Conservation (phyloP, 2,329 filamentous ascomycete species). For the Claviceps cyperi region DNA sequence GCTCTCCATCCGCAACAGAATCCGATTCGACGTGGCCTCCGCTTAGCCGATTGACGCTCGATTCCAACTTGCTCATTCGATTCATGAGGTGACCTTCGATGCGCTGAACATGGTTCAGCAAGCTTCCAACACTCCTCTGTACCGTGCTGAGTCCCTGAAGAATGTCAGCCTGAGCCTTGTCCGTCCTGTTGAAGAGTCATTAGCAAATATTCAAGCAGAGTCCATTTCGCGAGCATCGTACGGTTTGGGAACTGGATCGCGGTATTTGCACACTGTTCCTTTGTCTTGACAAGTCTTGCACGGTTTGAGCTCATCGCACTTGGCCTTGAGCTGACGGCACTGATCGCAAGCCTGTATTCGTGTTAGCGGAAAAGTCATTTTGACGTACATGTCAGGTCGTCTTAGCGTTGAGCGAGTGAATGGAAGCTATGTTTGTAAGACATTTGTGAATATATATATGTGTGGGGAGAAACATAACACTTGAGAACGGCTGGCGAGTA, state of each 20-base stretch:
- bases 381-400: neutral
- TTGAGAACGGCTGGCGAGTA: conserved; percentile 14
- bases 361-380: conserved; percentile 4
- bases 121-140: conserved; percentile 21
- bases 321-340: conserved; percentile 76
- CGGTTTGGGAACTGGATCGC: conserved; percentile 85
- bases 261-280: conserved; percentile 69
- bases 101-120: conserved; percentile 23
- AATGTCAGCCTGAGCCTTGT: conserved; percentile 47
- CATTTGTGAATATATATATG: too few relatives aligned
- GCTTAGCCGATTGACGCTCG: conserved; percentile 7
- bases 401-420: neutral
- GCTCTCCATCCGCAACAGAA: conserved; percentile 16
- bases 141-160: conserved; percentile 37
- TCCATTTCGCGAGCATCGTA: conserved; percentile 23
- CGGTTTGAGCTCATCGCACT: conserved; percentile 77
- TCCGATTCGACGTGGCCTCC: conserved; percentile 14
- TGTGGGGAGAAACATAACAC: neutral
- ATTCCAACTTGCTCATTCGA: conserved; percentile 22
- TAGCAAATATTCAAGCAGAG: neutral
- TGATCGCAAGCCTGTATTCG: conserved; percentile 66
- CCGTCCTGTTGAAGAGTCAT: conserved; percentile 27
- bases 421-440: neutral
- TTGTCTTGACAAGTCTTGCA: conserved; percentile 84
- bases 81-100: conserved; percentile 27